A percentile compares a stretch with the other conserved stretches of the same genome.
Evolutionary conservation across 768 basidiomycete species (phyloP).

Genomic region (Kwoniella sp.): DNA sequence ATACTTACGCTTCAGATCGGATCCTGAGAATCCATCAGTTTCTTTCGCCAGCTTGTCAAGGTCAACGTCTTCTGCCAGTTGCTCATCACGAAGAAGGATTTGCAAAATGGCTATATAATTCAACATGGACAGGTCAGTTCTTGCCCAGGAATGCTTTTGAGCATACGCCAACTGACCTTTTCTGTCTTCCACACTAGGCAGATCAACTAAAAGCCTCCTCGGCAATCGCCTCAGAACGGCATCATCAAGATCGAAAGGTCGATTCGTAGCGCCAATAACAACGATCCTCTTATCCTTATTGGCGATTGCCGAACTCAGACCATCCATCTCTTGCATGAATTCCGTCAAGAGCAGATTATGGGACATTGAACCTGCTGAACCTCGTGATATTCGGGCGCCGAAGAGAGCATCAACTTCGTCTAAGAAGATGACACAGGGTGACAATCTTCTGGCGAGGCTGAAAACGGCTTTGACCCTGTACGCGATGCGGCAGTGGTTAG

Average conservation of each 20-base stretch:
- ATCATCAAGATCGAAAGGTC: constrained; percentile 62
- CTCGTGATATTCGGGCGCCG: constrained; percentile 76
- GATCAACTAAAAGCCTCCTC: constrained; percentile 79
- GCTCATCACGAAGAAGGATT: constrained; percentile 82
- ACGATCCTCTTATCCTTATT: constrained; percentile 78
- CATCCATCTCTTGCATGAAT: constrained; percentile 79
- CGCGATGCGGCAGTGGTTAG: neutral
- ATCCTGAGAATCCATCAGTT: constrained; percentile 76
- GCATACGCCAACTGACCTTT: constrained; percentile 69
- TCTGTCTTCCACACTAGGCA: constrained; percentile 82
- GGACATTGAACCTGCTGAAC: constrained; percentile 76
- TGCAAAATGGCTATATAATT: constrained; percentile 74
- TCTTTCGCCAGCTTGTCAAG: constrained; percentile 40
- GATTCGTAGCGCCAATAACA: constrained; percentile 90
- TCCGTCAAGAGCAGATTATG: constrained; percentile 70
- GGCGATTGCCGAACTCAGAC: constrained; percentile 65
- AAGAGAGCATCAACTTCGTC: constrained; percentile 95
- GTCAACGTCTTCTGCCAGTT: constrained; percentile 56
- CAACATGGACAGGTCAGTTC: no score
- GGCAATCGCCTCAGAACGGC: constrained; percentile 87
- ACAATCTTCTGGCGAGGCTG: constrained; percentile 76
- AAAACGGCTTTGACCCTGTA: constrained; percentile 80
- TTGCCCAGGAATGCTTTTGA: no score
- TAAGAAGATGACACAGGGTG: constrained; percentile 90
- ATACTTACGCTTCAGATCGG: constrained; percentile 84